Base-by-base conservation (phyloP, 345 rosid genomes). In the Salix exigua region DNA sequence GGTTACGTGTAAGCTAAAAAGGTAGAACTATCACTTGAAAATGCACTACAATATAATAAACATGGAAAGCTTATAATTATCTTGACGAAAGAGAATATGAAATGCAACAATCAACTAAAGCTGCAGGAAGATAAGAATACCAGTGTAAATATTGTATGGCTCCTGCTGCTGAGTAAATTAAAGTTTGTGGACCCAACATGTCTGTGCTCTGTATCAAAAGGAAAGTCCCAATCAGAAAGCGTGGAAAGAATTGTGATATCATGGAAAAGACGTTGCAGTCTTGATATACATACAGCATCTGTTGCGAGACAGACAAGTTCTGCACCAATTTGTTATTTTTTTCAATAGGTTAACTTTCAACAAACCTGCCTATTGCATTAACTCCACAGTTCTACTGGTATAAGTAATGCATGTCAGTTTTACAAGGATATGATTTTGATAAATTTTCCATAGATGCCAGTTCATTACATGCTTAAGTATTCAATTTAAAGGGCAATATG, bases 111-210 rank as follows among this genome's bases (percentile, higher is more conserved):
- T 40, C 28, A 75, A 79, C 63, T 46, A 79, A 38, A 60, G 42
- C 26, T 72, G 70, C 72, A 48, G 31, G 63, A 74, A 78, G 76
- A 30, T 70, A 76, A 82, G 67, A 74, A 70, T 93, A 96, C 99
- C 96, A 96, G 86, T n/a, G 98, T 96, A 82, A 96, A 96, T 83
- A 96, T 92, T 69, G 99, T 93, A 86, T 96, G 99, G 88, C 99
- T 94, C 83, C 99, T 85, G 90, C 99, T 96, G 94, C 99, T 96
- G 55, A 87, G 95, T 80, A 96, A 79, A 87, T 96, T 96, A 85
- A 93, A 96, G 80, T 90, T 96, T 72, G 99, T 96, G 72, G 99
- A 96, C 55, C 99, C 98, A 83, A 96, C 95, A 75, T 96, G 99
- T 51, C 99, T 90, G 84, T 96, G 99, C 85, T 96, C 99, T 96